Conservation (phyloP, 2,329 filamentous ascomycete genomes). For the Diaporthe sp. region DNA sequence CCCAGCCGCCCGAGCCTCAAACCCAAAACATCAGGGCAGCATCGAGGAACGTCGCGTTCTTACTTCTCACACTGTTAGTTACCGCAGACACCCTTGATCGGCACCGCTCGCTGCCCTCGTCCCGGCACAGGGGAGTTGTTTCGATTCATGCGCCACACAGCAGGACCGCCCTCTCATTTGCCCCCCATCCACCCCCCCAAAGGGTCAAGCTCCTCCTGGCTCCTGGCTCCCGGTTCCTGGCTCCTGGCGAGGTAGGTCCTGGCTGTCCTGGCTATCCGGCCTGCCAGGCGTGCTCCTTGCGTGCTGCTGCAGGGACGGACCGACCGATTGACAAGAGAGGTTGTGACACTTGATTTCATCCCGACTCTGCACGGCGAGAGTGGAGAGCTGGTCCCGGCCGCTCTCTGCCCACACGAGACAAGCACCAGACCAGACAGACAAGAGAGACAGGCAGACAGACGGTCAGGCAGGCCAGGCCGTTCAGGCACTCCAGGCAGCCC, state of each 20-base stretch:
- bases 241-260: background rate
- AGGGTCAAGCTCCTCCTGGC: slow-evolving; percentile 18
- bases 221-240: slow-evolving; percentile 2
- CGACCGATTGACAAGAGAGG: background rate
- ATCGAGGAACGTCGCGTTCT: background rate
- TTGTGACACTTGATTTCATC: slow-evolving; percentile 14
- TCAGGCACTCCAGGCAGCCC: background rate
- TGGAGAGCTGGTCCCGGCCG: slow-evolving; percentile 20
- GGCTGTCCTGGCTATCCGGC: background rate
- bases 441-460: background rate
- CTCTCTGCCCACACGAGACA: slow-evolving; percentile 10
- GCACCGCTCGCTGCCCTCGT: slow-evolving; percentile 20
- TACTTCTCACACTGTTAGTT: slow-evolving; percentile 5
- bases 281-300: background rate
- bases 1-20: slow-evolving; percentile 18
- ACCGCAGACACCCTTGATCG: slow-evolving; percentile 21
- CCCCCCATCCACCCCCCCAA: background rate
- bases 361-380: background rate
- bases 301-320: background rate
- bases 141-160: slow-evolving; percentile 27
- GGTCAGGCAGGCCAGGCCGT: background rate
- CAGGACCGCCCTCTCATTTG: slow-evolving; percentile 24
- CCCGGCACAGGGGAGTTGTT: slow-evolving; percentile 25
- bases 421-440: background rate
- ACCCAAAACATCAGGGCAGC: slow-evolving; percentile 9